Evolutionary conservation across 768 basidiomycete species (phyloP).

Genomic region (Amanita subjunquillea): DNA sequence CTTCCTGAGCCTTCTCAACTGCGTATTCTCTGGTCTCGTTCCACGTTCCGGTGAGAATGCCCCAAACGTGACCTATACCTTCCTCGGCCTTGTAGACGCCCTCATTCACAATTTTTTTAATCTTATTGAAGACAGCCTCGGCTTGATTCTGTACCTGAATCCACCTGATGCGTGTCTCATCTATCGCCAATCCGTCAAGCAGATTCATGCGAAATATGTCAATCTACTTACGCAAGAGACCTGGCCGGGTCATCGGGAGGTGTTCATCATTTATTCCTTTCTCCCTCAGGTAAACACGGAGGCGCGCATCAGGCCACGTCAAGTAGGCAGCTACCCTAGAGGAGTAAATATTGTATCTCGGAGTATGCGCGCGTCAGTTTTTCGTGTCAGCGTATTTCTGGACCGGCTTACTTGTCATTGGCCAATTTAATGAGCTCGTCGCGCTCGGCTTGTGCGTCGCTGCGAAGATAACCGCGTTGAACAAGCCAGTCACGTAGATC

Average conservation of each 20-base stretch:
- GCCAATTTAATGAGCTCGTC: slow-evolving; percentile 71
- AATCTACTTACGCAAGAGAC: slow-evolving; percentile 58
- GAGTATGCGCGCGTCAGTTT: neutral
- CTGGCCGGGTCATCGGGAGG: slow-evolving; percentile 55
- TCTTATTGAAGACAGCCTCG: slow-evolving; percentile 44
- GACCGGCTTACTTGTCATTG: slow-evolving; percentile 45
- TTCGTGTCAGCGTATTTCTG: neutral
- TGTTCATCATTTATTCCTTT: slow-evolving; percentile 62
- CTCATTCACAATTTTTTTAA: slow-evolving; percentile 56
- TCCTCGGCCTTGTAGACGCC: slow-evolving; percentile 73
- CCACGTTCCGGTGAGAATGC: slow-evolving; percentile 33
- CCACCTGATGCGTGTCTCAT: slow-evolving; percentile 75
- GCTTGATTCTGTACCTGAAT: slow-evolving; percentile 51
- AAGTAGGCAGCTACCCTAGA: slow-evolving; percentile 53
- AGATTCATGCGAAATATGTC: neutral
- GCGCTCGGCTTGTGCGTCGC: slow-evolving; percentile 52
- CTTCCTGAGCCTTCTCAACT: slow-evolving; percentile 11
- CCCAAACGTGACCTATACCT: slow-evolving; percentile 41
- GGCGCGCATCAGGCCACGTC: slow-evolving; percentile 86
- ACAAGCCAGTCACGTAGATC: slow-evolving; percentile 68
- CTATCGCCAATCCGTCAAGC: slow-evolving; percentile 19
- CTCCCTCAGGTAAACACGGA: slow-evolving; percentile 81
- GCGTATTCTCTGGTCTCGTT: slow-evolving; percentile 20
- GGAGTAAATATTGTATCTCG: slow-evolving; percentile 42
- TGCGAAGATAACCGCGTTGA: slow-evolving; percentile 55